Percentiles rank a stretch among this genome's conserved stretches.
phyloP scores from a whole-genome alignment of 176 grass and related monocot genomes.

The Ananas comosus region DNA sequence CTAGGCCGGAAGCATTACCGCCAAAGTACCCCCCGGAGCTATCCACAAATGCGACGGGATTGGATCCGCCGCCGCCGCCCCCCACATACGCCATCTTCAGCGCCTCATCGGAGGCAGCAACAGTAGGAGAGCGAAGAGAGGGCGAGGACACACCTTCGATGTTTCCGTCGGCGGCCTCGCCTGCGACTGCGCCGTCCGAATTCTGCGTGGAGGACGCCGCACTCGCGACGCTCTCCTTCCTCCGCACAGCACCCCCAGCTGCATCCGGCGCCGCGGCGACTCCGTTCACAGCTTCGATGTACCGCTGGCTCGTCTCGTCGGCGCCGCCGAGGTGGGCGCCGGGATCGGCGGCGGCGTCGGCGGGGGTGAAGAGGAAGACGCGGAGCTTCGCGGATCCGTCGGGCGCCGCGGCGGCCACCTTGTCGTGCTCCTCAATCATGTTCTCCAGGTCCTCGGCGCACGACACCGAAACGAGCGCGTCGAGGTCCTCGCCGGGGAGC shows the following conservation, averaged over 20 bases:
- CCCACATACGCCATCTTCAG: constrained; percentile 13
- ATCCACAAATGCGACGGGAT: constrained; percentile 25
- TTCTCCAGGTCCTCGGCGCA: constrained; percentile 63
- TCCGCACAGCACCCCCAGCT: constrained; percentile 14
- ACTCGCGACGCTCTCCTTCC: constrained; percentile 45
- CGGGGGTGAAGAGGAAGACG: constrained; percentile 64
- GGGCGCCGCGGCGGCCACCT: constrained; percentile 39
- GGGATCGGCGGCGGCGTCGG: constrained; percentile 16
- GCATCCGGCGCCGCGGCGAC: constrained; percentile 26
- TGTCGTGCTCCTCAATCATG: constrained; percentile 95
- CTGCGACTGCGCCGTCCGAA: constrained; percentile 26
- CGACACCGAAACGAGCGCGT: constrained; percentile 68
- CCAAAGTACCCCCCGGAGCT: background rate
- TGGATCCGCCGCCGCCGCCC: constrained; percentile 12
- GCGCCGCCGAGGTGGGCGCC: constrained; percentile 6
- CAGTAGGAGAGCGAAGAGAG: constrained; percentile 11
- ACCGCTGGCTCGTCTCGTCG: constrained; percentile 51
- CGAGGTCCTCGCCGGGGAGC: constrained; percentile 85
- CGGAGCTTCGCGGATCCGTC: constrained; percentile 79
- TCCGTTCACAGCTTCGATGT: constrained; percentile 74
- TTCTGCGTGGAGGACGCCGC: constrained; percentile 44
- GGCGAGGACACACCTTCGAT: constrained; percentile 42
- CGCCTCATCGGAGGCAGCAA: background rate
- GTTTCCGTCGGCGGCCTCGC: constrained; percentile 19
- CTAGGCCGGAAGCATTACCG: constrained; percentile 9